Evolutionary conservation across 1,284 basidiomycete species (phyloP).

Genomic region (Cryptococcus sp.): DNA sequence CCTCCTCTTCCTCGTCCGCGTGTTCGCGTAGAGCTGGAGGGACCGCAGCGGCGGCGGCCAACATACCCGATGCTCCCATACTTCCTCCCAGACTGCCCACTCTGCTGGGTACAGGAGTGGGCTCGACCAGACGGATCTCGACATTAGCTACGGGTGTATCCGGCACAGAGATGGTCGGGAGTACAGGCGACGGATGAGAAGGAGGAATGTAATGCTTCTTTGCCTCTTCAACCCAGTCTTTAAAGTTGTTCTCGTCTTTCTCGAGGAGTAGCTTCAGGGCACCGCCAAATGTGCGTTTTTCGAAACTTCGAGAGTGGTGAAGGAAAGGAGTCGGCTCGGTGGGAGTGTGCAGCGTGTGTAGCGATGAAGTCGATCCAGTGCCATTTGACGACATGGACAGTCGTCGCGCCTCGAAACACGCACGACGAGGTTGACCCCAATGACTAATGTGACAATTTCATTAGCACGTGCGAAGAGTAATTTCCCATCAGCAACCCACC

Average conservation of each 20-base stretch:
- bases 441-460: conserved; percentile 19
- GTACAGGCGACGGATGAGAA: background rate
- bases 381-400: conserved; percentile 33
- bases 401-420: conserved; percentile 6
- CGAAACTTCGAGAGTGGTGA: conserved; percentile 21
- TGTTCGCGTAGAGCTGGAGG: conserved; percentile 24
- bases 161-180: conserved; percentile 28
- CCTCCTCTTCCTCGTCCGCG: conserved; percentile 28
- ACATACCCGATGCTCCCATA: conserved; percentile 21
- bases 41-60: conserved; percentile 14
- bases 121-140: conserved; percentile 49
- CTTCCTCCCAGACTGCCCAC: conserved; percentile 45
- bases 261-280: conserved; percentile 44
- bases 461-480: background rate
- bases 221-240: conserved; percentile 52
- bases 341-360: conserved; percentile 33
- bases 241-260: conserved; percentile 41
- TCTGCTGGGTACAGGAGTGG: conserved; percentile 47
- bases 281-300: conserved; percentile 40
- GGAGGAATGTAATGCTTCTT: conserved; percentile 23
- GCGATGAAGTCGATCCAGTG: conserved; percentile 29
- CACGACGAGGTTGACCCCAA: conserved; percentile 34
- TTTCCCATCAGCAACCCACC: conserved; percentile 24
- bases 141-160: conserved; percentile 44
- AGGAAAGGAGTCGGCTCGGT: conserved; percentile 11